These are phyloP conservation scores for Smallanthus sonchifolius DNA, from an alignment of 129 eudicot species.

Conservation along the genomic window DNA sequence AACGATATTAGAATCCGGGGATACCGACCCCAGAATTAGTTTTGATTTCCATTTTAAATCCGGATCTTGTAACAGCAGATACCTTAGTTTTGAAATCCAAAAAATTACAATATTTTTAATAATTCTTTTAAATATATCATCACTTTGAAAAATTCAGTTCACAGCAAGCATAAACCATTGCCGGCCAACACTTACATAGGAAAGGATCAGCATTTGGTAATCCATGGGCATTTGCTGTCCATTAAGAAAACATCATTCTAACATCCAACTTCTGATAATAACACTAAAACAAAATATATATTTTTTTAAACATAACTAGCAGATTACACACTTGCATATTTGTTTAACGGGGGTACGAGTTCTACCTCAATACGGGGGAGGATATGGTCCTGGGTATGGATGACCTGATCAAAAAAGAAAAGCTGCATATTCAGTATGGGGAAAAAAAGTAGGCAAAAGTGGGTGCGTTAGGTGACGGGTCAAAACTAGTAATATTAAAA, in stretches of 20 bases:
- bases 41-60: not conserved
- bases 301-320: conserved; percentile 6
- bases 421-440: not conserved
- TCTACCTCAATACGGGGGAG: conserved; percentile 53
- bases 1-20: not conserved
- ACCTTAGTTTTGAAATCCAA: not conserved
- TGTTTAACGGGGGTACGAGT: not conserved
- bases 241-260: not conserved
- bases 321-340: not conserved
- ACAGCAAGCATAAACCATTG: not conserved
- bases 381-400: conserved; percentile 49
- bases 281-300: conserved; percentile 17
- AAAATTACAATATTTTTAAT: not conserved
- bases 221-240: not conserved
- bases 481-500: not conserved
- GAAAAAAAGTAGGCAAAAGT: not conserved
- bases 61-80: not conserved
- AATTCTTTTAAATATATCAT: not conserved
- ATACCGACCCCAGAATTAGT: not conserved
- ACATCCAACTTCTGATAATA: not conserved
- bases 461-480: not conserved
- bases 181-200: not conserved
- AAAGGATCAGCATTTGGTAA: not conserved
- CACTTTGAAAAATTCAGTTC: not conserved
- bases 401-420: conserved; percentile 30